Percentiles rank a stretch among this genome's conserved stretches.
Evolutionary conservation across 139 green algal species (phyloP).

Genomic region (Edaphochlamys debaryana): DNA sequence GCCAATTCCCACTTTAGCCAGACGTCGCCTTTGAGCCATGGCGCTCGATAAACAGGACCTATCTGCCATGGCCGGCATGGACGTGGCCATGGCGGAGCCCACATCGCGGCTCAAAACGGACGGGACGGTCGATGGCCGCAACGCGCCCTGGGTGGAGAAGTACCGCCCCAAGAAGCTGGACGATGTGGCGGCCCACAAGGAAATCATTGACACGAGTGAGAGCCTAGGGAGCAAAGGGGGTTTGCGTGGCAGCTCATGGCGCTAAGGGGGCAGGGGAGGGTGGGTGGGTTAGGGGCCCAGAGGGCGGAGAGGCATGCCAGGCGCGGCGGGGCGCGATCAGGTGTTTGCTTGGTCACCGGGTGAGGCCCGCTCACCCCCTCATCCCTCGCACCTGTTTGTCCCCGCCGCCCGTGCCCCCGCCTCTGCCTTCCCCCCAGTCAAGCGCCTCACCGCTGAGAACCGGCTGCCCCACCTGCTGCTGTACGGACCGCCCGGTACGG

Average conservation of each 20-base stretch:
- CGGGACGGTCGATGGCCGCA: slow-evolving; percentile 32
- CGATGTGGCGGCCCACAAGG: slow-evolving; percentile 94
- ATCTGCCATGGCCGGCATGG: slow-evolving; percentile 21
- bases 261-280: neutral
- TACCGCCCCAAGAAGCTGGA: slow-evolving; percentile 92
- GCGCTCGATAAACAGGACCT: slow-evolving; percentile 13
- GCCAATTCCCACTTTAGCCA: neutral
- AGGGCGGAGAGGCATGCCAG: neutral
- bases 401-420: no score
- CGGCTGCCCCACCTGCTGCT: slow-evolving; percentile 95
- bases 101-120: slow-evolving; percentile 20
- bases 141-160: slow-evolving; percentile 94
- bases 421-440: slow-evolving; percentile 68
- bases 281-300: neutral
- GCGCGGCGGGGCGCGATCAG: no score
- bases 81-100: slow-evolving; percentile 12
- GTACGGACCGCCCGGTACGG: slow-evolving; percentile 98
- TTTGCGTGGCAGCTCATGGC: no score
- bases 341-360: no score
- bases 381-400: no score
- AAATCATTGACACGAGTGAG: slow-evolving; percentile 98
- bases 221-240: neutral
- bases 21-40: neutral
- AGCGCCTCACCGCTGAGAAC: slow-evolving; percentile 83
- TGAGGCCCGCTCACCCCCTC: no score